Conservation (phyloP, 2,329 filamentous ascomycete genomes). For the Colletotrichum plurivorum region DNA sequence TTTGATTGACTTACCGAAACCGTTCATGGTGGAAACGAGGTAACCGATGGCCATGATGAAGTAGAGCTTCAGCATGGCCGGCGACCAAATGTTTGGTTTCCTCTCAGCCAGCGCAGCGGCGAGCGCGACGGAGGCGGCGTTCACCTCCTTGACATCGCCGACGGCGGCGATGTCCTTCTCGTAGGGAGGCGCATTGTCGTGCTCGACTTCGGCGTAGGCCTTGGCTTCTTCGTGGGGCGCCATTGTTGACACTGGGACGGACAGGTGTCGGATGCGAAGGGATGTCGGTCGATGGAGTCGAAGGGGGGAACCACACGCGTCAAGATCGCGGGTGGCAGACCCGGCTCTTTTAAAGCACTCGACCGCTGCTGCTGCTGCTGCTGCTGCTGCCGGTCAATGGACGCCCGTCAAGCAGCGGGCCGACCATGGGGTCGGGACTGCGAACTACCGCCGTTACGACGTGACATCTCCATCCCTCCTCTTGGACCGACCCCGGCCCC, state of each 20-base stretch:
- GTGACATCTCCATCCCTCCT: conserved; percentile 29
- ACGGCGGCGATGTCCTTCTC: conserved; percentile 31
- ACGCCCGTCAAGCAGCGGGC: conserved; percentile 13
- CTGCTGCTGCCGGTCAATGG: conserved; percentile 2
- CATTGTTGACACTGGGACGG: conserved; percentile 18
- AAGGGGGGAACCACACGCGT: neutral
- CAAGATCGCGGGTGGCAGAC: conserved; percentile 2
- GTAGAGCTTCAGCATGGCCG: conserved; percentile 51
- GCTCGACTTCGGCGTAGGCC: conserved; percentile 30
- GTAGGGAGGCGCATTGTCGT: conserved; percentile 30
- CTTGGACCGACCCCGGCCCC: neutral
- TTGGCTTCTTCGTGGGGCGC: conserved; percentile 31
- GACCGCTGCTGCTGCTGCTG: neutral
- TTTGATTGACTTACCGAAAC: conserved; percentile 43
- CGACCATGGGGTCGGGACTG: conserved; percentile 30
- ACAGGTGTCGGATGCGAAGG: neutral
- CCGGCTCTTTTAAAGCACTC: conserved; percentile 15
- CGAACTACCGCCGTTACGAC: conserved; percentile 32
- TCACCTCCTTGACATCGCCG: conserved; percentile 50
- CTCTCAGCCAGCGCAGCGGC: conserved; percentile 51
- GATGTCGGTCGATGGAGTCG: neutral
- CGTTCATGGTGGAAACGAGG: conserved; percentile 49
- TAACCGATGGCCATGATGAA: conserved; percentile 46
- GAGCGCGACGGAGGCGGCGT: conserved; percentile 53
- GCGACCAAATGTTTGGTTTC: conserved; percentile 51